Evolutionary conservation across 2,329 filamentous ascomycete species (phyloP), one percentile per base, ranked within the genome.

Genomic region (Ophiostoma quercus): DNA sequence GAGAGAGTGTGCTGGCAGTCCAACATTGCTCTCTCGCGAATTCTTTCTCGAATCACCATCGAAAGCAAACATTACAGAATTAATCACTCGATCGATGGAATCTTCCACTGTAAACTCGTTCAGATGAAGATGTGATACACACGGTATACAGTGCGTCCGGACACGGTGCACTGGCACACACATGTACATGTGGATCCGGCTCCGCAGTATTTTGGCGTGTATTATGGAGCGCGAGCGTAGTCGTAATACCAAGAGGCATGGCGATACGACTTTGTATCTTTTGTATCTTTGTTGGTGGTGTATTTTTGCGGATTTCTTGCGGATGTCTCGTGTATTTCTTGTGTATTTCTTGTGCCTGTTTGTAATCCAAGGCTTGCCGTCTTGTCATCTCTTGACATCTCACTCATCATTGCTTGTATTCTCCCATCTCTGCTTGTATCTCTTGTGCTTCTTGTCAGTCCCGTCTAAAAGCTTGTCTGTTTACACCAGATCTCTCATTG

Each of bases 211-310:
- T 34, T 63, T 63, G 60, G 60, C 60, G 32, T 37, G 16, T 34
- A 63, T 63, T 63, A 63, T 63, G 60, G 60, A 34, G 60, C 25
- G 60, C 25, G 7, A 47, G 16, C 19, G 43, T 47, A 47, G 43
- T 19, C 16, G 19, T 63, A 63, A 39, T 37, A 63, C 60, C 29
- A 63, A 37, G 29, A 34, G 47, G 47, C 47, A 63, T 34, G 60
- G 60, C 60, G 9, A 63, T 34, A 37, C 60, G 32, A n/a, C 60
- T 12, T 14, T 41, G 39, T 41, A 3, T 63, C 29, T 63, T 16
- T 47, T 47, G 43, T 19, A 19, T 47, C 7, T 41, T 41, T 37
- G 34, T 41, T 34, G 34, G 9, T 62, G 25, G 14, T 32, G 57
- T 12, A 8, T 60, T 29, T 60, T 1, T 60, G 54, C 25, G 25